A percentile compares a stretch with the other conserved stretches of the same genome.
Conservation (phyloP, 495 filamentous ascomycete genomes). For the Neurospora discreta region DNA sequence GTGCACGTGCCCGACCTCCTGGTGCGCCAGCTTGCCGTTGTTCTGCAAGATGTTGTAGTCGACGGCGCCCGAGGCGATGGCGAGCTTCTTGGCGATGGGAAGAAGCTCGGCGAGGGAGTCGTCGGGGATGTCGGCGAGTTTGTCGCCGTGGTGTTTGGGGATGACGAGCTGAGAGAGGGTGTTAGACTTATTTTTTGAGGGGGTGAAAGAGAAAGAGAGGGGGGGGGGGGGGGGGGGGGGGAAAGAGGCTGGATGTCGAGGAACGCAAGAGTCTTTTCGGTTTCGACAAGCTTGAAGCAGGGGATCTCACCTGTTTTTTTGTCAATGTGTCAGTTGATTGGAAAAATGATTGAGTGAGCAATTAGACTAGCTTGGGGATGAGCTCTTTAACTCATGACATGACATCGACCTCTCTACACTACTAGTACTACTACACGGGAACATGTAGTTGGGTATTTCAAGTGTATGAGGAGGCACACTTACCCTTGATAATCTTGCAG, state of each 20-base stretch:
- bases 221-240: constrained; percentile 5
- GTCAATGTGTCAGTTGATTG: background rate
- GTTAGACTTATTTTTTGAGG: background rate
- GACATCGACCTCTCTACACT: background rate
- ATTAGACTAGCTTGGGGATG: constrained; percentile 1
- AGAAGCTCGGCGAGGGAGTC: constrained; percentile 75
- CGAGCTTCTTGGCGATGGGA: constrained; percentile 82
- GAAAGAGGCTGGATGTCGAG: constrained; percentile 89
- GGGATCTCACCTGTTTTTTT: constrained; percentile 72
- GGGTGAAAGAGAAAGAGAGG: background rate
- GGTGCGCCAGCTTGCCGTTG: constrained; percentile 88
- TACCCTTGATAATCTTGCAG: constrained; percentile 96
- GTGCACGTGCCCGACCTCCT: constrained; percentile 79
- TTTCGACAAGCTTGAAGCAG: constrained; percentile 89
- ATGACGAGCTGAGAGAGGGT: constrained; percentile 66
- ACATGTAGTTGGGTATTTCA: too few relatives aligned
- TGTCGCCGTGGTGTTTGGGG: constrained; percentile 88
- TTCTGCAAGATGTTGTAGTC: constrained; percentile 97
- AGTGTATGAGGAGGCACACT: background rate
- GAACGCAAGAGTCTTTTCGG: constrained; percentile 87
- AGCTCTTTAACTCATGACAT: background rate
- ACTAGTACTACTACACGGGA: too few relatives aligned
- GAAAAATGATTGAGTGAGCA: background rate
- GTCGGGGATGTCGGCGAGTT: constrained; percentile 88
- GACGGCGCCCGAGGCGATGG: constrained; percentile 56